phyloP scores from a whole-genome alignment of 2,329 filamentous ascomycete genomes.

The Fusarium clavum region DNA sequence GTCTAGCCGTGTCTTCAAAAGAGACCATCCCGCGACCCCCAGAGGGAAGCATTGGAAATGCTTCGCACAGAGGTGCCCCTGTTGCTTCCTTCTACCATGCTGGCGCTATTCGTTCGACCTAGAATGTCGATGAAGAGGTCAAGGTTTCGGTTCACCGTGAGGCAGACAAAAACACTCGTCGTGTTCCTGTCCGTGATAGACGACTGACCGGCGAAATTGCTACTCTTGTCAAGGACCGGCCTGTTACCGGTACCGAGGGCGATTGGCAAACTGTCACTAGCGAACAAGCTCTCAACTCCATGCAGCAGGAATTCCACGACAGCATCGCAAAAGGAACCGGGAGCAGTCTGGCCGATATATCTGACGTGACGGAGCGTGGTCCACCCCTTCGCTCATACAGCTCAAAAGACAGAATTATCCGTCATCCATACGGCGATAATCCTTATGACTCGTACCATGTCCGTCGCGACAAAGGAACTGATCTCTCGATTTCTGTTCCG shows the following conservation, averaged over 20 bases:
- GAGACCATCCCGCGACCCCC: background rate
- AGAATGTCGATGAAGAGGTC: constrained; percentile 56
- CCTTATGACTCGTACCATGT: constrained; percentile 33
- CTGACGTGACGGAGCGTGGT: constrained; percentile 49
- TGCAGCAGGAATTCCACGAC: constrained; percentile 40
- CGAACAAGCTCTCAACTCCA: constrained; percentile 42
- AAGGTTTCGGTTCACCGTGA: constrained; percentile 50
- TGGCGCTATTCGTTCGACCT: constrained; percentile 53
- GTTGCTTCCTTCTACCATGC: constrained; percentile 52
- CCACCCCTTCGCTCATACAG: constrained; percentile 36
- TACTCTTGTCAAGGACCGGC: constrained; percentile 31
- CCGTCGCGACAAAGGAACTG: constrained; percentile 40
- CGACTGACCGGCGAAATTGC: constrained; percentile 33
- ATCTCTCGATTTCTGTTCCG: constrained; percentile 40
- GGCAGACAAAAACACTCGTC: constrained; percentile 1
- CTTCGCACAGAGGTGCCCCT: constrained; percentile 11
- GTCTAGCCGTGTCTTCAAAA: constrained; percentile 35
- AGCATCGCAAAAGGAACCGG: constrained; percentile 50
- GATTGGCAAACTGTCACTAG: constrained; percentile 55
- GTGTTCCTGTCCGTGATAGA: constrained; percentile 11
- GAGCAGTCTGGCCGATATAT: constrained; percentile 60
- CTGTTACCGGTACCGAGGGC: constrained; percentile 35
- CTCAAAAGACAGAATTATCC: constrained; percentile 46
- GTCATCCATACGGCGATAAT: constrained; percentile 37
- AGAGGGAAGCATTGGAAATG: constrained; percentile 9